Conservation (phyloP, 768 basidiomycete species). For the Coprinopsis strossmayeri region DNA sequence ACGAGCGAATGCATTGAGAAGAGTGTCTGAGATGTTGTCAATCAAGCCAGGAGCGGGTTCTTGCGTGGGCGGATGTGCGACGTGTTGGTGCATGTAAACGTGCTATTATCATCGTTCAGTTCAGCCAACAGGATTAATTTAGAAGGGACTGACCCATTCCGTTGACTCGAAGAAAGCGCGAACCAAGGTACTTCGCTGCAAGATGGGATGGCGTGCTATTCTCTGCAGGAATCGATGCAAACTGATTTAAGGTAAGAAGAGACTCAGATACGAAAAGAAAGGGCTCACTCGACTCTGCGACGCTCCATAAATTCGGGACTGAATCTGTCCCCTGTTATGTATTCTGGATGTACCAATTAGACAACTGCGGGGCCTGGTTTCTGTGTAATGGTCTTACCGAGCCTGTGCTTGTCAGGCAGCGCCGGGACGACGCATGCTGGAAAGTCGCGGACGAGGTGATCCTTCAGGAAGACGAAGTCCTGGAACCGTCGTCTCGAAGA, state of each 20-base stretch:
- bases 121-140: too few relatives aligned
- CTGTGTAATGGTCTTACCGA: constrained; percentile 62
- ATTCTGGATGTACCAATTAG: constrained; percentile 49
- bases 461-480: constrained; percentile 91
- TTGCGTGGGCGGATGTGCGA: constrained; percentile 86
- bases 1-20: constrained; percentile 91
- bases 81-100: constrained; percentile 94
- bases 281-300: constrained; percentile 73
- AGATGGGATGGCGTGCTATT: constrained; percentile 86
- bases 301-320: constrained; percentile 97
- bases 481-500: constrained; percentile 86
- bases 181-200: constrained; percentile 87
- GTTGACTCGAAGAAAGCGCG: constrained; percentile 93
- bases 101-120: constrained; percentile 57
- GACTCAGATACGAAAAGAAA: background rate
- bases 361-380: background rate
- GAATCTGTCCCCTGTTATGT: constrained; percentile 96
- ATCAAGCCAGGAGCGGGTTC: constrained; percentile 76
- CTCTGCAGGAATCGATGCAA: constrained; percentile 91
- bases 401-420: constrained; percentile 91
- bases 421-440: constrained; percentile 98
- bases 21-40: constrained; percentile 93
- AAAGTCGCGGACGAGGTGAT: constrained; percentile 85
- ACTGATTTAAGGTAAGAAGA: constrained; percentile 32
- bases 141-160: constrained; percentile 97